Percentiles rank a stretch among this genome's conserved stretches.
Evolutionary conservation across 352 stramenopile species (phyloP).

Genomic region (Globisporangium viniferum): DNA sequence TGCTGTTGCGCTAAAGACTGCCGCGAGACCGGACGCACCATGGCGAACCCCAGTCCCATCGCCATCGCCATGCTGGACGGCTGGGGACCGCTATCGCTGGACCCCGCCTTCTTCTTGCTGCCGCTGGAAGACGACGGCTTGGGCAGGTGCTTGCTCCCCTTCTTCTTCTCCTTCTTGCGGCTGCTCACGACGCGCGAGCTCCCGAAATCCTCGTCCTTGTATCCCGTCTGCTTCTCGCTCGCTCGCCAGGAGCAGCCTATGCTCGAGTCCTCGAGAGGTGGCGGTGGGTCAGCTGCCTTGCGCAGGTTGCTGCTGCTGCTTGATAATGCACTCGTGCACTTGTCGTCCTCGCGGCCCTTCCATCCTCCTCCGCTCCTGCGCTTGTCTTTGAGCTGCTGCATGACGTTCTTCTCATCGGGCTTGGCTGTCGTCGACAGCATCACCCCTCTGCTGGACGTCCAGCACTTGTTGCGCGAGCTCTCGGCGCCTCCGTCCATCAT

Average conservation of each 20-base stretch:
- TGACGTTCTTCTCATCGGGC: constrained; percentile 37
- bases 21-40: constrained; percentile 43
- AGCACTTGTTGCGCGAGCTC: constrained; percentile 35
- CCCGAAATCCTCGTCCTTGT: constrained; percentile 38
- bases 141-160: constrained; percentile 34
- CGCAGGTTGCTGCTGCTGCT: constrained; percentile 30
- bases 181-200: constrained; percentile 23
- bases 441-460: constrained; percentile 25
- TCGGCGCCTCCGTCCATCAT: constrained; percentile 26
- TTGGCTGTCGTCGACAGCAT: not conserved
- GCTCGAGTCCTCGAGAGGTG: constrained; percentile 20
- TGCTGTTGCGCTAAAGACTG: constrained; percentile 36
- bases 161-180: constrained; percentile 38
- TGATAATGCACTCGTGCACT: constrained; percentile 6
- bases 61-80: constrained; percentile 16
- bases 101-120: constrained; percentile 34
- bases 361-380: constrained; percentile 36
- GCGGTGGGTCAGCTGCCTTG: constrained; percentile 27
- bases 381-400: constrained; percentile 32
- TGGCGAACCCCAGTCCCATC: constrained; percentile 24
- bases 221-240: constrained; percentile 6
- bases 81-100: constrained; percentile 8
- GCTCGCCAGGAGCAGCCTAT: constrained; percentile 15
- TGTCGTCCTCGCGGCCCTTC: constrained; percentile 36
- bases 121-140: constrained; percentile 29